phyloP scores from a whole-genome alignment of 441 rosid species.

The Viola pubescens region DNA sequence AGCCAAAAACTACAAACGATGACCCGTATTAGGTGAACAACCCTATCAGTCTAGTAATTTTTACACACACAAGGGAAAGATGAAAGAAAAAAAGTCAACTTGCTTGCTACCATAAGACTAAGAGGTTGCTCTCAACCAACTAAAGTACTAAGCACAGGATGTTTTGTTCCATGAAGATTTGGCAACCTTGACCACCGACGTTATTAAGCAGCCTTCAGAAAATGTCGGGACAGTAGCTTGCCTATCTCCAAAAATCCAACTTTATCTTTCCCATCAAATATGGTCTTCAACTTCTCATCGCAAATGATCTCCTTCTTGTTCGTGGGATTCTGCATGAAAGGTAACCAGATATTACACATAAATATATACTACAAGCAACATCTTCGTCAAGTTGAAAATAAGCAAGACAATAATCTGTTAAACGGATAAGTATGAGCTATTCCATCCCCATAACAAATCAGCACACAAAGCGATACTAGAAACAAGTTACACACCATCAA shows the following conservation, averaged over 20 bases:
- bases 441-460: no score
- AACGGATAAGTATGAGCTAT: no score
- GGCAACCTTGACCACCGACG: background rate
- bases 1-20: no score
- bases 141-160: background rate
- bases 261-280: slow-evolving; percentile 52
- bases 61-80: background rate
- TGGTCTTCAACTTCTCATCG: slow-evolving; percentile 57
- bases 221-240: slow-evolving; percentile 50
- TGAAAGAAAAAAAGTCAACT: no score
- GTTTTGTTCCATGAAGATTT: background rate
- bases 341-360: no score
- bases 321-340: slow-evolving; percentile 52
- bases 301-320: slow-evolving; percentile 55
- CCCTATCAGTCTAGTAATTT: background rate
- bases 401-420: no score
- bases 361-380: no score
- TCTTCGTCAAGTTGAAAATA: no score
- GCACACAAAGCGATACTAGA: no score
- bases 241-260: slow-evolving; percentile 57
- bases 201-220: slow-evolving; percentile 35
- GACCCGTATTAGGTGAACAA: no score
- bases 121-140: background rate
- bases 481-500: no score
- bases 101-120: no score